Evolutionary conservation across 2,329 filamentous ascomycete genomes (phyloP), one percentile per base, ranked within the genome.

Genomic region (Elsinoe perseae): DNA sequence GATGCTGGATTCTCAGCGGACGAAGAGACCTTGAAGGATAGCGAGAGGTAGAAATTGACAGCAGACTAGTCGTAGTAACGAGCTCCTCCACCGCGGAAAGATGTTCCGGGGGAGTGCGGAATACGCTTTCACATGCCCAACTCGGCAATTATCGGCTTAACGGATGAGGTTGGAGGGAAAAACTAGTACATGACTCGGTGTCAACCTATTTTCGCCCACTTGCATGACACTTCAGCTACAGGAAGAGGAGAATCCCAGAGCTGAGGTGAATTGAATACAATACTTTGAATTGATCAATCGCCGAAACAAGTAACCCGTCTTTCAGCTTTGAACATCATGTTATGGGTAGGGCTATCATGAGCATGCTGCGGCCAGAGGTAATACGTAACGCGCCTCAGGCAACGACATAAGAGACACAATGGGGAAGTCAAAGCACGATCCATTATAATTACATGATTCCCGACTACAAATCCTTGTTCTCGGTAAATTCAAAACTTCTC

Each of bases 121-220:
- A 52, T 9, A 21, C 30, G 23, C 48, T 50, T 52, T 52, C 48
- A 52, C 48, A 52, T 52, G 48, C 30, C 43, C 25, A 38, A 30
- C 48, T 38, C 48, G 48, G 48, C 48, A 52, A 52, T 34, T 38
- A 30, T 52, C 48, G 48, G 48, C 48, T 52, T 52, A 36, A 38
- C 48, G 30, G 46, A 30, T 25, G 20, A 28, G 27, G 46, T 36
- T 25, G 48, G 38, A 30, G 48, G 32, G 28, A n/a, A 36, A 8
- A 6, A 2, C 9, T 14, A 9, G 9, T 5, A 21, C 40, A 44
- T 44, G 40, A 44, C 40, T 44, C 40, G 21, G 14, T 10, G 2
- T 2, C 10, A 3, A 2, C 8, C 2, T 3, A 44, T n/a, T 12
- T 44, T 10, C 14, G 9, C 9, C 8, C 10, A 1, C 9, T 10